phyloP scores from a whole-genome alignment of 495 filamentous ascomycete species.

The Physcia stellaris region DNA sequence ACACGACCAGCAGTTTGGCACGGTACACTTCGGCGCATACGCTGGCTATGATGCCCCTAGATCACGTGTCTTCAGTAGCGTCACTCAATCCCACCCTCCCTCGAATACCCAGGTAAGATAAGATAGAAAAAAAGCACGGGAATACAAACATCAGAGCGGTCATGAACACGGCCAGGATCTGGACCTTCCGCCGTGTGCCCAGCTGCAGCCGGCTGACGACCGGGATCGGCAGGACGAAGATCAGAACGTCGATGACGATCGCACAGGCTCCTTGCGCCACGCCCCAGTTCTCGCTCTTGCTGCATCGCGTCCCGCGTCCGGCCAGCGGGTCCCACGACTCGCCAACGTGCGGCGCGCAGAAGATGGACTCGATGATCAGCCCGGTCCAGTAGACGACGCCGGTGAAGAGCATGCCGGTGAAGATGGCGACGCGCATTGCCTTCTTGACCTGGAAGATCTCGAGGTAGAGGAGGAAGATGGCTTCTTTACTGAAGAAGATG shows the following conservation, averaged over 20 bases:
- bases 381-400: too few species aligned
- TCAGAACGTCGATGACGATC: neutral
- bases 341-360: neutral
- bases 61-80: too few species aligned
- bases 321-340: neutral
- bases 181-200: neutral
- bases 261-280: neutral
- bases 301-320: neutral
- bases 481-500: neutral
- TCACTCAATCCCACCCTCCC: too few species aligned
- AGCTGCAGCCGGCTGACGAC: neutral
- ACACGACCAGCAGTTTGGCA: neutral
- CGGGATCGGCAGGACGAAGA: neutral
- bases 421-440: neutral
- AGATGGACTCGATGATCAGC: neutral
- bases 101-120: too few species aligned
- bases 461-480: neutral
- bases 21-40: constrained; percentile 1
- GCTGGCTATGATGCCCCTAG: constrained; percentile 4
- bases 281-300: neutral
- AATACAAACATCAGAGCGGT: too few species aligned
- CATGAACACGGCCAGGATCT: neutral
- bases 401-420: neutral
- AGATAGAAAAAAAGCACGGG: too few species aligned
- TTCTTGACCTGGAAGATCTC: neutral